A percentile compares a stretch with the other conserved stretches of the same genome.
These are phyloP conservation scores for Retiboletus flavoniger DNA, from an alignment of 1,284 basidiomycete genomes.

Conservation along the genomic window DNA sequence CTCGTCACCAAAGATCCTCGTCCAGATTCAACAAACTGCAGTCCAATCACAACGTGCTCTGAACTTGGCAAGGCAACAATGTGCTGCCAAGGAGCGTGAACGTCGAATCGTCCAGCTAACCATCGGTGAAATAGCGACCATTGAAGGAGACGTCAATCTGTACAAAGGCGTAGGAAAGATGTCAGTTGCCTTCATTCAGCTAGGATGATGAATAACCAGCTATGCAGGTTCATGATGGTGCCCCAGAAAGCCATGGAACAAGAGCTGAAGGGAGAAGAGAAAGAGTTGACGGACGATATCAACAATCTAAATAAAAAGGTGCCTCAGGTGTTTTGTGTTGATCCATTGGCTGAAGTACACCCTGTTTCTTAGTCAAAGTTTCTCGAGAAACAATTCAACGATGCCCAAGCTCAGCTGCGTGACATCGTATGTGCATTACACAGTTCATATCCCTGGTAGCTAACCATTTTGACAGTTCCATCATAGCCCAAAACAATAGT, in stretches of 20 bases:
- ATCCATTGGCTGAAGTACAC: constrained; percentile 4
- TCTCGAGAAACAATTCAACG: constrained; percentile 87
- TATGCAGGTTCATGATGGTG: constrained; percentile 82
- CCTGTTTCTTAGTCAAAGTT: constrained; percentile 66
- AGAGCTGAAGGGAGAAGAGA: constrained; percentile 73
- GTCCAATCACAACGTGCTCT: constrained; percentile 78
- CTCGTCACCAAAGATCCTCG: constrained; percentile 63
- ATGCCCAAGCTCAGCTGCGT: constrained; percentile 80
- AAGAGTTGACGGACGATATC: constrained; percentile 79
- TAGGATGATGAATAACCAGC: constrained; percentile 3
- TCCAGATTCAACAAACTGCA: constrained; percentile 87
- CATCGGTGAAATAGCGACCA: constrained; percentile 67
- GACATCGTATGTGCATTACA: constrained; percentile 63
- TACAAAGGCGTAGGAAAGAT: constrained; percentile 93
- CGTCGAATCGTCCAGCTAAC: constrained; percentile 85
- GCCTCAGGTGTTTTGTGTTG: not conserved
- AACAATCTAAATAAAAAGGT: constrained; percentile 76
- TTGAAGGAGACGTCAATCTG: constrained; percentile 69
- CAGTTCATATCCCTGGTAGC: not conserved
- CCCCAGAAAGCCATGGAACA: constrained; percentile 77
- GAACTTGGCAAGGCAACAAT: constrained; percentile 71
- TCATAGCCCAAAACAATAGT: constrained; percentile 54
- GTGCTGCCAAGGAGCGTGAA: constrained; percentile 78
- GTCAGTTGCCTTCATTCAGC: constrained; percentile 45
- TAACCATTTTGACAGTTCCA: constrained; percentile 50